Evolutionary conservation across 768 basidiomycete genomes (phyloP), one percentile per base, ranked within the genome.

Genomic region (Hortiboletus campestris): DNA sequence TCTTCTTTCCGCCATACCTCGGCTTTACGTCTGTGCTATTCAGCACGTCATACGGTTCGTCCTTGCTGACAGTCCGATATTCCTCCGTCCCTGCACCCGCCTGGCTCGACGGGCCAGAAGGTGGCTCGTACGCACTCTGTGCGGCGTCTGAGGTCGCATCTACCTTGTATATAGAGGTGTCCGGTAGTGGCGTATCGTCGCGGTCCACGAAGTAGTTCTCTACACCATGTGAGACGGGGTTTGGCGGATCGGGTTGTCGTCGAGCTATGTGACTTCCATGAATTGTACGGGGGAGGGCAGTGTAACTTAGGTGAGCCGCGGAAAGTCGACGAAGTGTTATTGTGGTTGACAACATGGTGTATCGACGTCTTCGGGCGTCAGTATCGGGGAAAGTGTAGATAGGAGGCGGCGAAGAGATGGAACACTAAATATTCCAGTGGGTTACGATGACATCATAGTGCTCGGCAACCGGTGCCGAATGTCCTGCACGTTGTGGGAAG

Each of bases 201-300:
- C 73, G 65, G 35, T 83, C 80, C 56, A 81, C 79, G 43, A 69
- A 70, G 67, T 82, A 82, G 12, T 72, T 72, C 48, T 81, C 80
- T 8, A 67, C 56, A 2, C 69, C 71, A 60, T 81, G 74, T 6
- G 49, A 45, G 31, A 55, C 56, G 3, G 62, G 48, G 22, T 61
- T 54, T 14, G 49, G 44, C 2, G 46, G 38, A 36, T 48, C 16
- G 12, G 10, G 46, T 11, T 22, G 50, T 42, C 16, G 52, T 20
- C 17, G 58, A 41, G 19, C 9, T 17, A 12, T 20, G 32, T 6
- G 13, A 29, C n/a, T 42, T 28, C 43, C 17, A 19, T 65, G 55
- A 20, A 55, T 43, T n/a, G 41, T 36, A 8, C 56, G 63, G 8
- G 42, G 14, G 38, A 60, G 39, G 29, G 35, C 7, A 6, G 17